Evolutionary conservation across 352 stramenopile species (phyloP).

Genomic region (Aphanomyces astaci): DNA sequence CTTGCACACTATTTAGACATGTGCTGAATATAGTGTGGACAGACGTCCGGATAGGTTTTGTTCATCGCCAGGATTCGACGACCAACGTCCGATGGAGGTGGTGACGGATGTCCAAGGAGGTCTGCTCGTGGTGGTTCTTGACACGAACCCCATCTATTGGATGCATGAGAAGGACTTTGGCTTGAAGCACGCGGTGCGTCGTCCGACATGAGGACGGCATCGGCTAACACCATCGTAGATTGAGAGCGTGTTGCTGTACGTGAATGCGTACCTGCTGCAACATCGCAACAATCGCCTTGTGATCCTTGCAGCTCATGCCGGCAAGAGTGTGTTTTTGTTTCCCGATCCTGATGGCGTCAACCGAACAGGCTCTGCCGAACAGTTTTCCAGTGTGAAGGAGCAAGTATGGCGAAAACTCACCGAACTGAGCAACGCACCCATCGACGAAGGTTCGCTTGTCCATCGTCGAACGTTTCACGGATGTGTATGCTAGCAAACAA

Average conservation of each 20-base stretch:
- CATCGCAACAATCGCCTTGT: conserved; percentile 81
- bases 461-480: too few species aligned
- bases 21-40: too few species aligned
- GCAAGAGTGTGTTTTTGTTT: conserved; percentile 64
- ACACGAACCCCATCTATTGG: conserved; percentile 73
- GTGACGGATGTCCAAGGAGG: conserved; percentile 23
- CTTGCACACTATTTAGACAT: too few species aligned
- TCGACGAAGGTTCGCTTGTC: conserved; percentile 29
- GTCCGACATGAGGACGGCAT: conserved; percentile 38
- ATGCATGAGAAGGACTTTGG: conserved; percentile 28
- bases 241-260: conserved; percentile 70
- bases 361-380: conserved; percentile 56
- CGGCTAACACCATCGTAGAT: conserved; percentile 31
- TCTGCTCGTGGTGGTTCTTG: conserved; percentile 67
- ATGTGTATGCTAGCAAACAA: conserved; percentile 31
- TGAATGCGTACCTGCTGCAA: conserved; percentile 81
- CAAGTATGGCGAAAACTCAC: conserved; percentile 61
- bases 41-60: too few species aligned
- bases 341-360: conserved; percentile 56
- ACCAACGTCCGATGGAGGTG: background rate
- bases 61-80: background rate
- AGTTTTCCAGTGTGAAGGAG: conserved; percentile 62
- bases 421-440: conserved; percentile 38
- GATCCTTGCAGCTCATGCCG: conserved; percentile 70
- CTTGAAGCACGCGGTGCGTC: conserved; percentile 25